Conservation (phyloP, 2,329 filamentous ascomycete genomes). For the Verticillium nonalfalfae region DNA sequence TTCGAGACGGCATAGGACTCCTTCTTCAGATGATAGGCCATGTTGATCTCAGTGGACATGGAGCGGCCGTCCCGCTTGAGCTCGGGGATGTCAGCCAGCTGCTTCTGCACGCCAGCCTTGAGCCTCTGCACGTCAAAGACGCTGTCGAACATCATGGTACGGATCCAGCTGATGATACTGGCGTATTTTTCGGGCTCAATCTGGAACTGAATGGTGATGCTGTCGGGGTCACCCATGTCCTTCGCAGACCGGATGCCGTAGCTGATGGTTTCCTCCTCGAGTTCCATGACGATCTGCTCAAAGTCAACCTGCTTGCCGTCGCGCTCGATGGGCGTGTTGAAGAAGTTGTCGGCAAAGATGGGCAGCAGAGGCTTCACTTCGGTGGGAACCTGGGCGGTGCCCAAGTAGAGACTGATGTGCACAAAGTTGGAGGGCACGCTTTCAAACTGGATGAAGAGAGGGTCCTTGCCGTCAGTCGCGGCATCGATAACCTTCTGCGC, state of each 20-base stretch:
- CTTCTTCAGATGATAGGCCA: constrained; percentile 73
- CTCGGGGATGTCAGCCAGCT: constrained; percentile 87
- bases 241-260: constrained; percentile 68
- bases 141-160: constrained; percentile 79
- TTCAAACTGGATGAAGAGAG: constrained; percentile 94
- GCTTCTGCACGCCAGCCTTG: constrained; percentile 64
- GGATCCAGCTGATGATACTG: constrained; percentile 75
- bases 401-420: constrained; percentile 73
- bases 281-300: constrained; percentile 83
- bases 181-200: constrained; percentile 85
- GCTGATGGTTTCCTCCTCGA: constrained; percentile 86
- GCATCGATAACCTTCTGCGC: constrained; percentile 73
- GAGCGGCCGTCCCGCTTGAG: constrained; percentile 77
- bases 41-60: constrained; percentile 60
- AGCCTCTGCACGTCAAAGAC: constrained; percentile 71
- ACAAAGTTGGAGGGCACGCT: constrained; percentile 92
- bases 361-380: constrained; percentile 77
- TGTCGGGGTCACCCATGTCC: constrained; percentile 71
- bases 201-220: constrained; percentile 74
- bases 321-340: constrained; percentile 78
- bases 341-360: constrained; percentile 88
- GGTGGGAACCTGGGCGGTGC: constrained; percentile 70
- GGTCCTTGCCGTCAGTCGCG: constrained; percentile 48
- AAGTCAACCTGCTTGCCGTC: constrained; percentile 76
- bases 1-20: constrained; percentile 72